Evolutionary conservation across 805 yeast species (phyloP), one percentile per base, ranked within the genome.

Genomic region (Metschnikowia sp.): DNA sequence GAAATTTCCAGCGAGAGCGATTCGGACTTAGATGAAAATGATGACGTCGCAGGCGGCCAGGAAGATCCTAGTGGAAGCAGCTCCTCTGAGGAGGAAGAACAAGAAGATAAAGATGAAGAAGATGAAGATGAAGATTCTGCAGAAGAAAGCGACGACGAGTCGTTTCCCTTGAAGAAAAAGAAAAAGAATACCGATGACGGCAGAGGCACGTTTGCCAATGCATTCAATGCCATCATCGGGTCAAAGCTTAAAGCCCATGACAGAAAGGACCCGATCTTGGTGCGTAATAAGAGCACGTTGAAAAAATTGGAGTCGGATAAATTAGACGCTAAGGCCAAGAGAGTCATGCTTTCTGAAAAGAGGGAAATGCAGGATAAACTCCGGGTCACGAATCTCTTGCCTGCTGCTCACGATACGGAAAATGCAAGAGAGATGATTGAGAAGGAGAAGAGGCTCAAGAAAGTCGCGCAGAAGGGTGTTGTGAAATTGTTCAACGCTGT

Each of bases 231-330:
- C 12, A 86, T 92, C 58, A 69, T 92, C 43, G 86, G 86, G 5
- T 88, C 98, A 1, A 84, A 82, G 58, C 74, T 92, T 55, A 94
- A 94, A 64, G 95, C 96, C 0, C 86, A 92, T 58, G 89, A 86
- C 60, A 77, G 97, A 61, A 78, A 78, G 39, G 96, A 91, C 63
- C 99, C 99, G 3, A 88, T 92, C 47, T 76, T 92, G 68, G 91
- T 92, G 8, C 82, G 98, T 68, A 86, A 87, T 60, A 86, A 85
- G 55, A 74, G 77, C 36, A 78, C 83, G 0, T 51, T 83, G 42
- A 84, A 83, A 67, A 83, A 87, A 55, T 76, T 86, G 47, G 97
- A 91, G 56, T 78, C 83, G 31, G 88, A 87, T 43, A 87, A 86
- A 60, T 71, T 94, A 39, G 97, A 92, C 57, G 79, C 81, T 50